These are phyloP conservation scores for Conticribra weissflogii DNA, from an alignment of 108 stramenopile genomes.

Conservation along the genomic window DNA sequence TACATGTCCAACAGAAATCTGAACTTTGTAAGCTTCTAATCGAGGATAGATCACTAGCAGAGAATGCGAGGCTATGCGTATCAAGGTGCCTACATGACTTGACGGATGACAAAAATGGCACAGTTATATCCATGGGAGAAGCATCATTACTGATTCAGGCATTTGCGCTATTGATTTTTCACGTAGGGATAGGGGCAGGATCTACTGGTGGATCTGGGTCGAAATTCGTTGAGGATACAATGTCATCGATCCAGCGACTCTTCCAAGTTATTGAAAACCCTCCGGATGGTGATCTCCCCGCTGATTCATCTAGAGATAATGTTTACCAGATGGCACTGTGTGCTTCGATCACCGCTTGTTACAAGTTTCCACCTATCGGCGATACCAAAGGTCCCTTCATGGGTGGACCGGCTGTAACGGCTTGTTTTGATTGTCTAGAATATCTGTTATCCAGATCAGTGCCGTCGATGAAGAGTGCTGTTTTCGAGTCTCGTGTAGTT, in stretches of 20 bases:
- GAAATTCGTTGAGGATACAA: constrained; percentile 17
- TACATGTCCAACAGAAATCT: neutral
- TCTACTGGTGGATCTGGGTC: constrained; percentile 3
- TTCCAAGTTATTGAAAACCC: neutral
- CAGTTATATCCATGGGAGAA: constrained; percentile 8
- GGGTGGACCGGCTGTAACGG: neutral
- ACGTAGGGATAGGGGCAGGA: neutral
- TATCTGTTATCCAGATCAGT: constrained; percentile 1
- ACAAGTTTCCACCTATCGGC: constrained; percentile 2
- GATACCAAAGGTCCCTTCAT: neutral
- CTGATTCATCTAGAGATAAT: constrained; percentile 14
- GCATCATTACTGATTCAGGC: constrained; percentile 18
- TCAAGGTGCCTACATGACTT: constrained; percentile 8
- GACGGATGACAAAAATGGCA: neutral
- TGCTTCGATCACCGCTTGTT: constrained; percentile 15
- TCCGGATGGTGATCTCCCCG: neutral
- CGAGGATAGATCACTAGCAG: constrained; percentile 6
- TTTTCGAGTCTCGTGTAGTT: constrained; percentile 18
- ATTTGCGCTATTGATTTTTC: constrained; percentile 20
- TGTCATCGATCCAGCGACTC: constrained; percentile 2
- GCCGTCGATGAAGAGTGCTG: constrained; percentile 15
- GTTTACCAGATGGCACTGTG: constrained; percentile 16
- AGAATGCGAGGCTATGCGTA: constrained; percentile 8
- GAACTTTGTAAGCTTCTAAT: neutral
- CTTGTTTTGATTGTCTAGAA: constrained; percentile 14